A percentile compares a stretch with the other conserved stretches of the same genome.
Evolutionary conservation across 2,329 filamentous ascomycete genomes (phyloP).

Genomic region (Hypoxylon sp.): DNA sequence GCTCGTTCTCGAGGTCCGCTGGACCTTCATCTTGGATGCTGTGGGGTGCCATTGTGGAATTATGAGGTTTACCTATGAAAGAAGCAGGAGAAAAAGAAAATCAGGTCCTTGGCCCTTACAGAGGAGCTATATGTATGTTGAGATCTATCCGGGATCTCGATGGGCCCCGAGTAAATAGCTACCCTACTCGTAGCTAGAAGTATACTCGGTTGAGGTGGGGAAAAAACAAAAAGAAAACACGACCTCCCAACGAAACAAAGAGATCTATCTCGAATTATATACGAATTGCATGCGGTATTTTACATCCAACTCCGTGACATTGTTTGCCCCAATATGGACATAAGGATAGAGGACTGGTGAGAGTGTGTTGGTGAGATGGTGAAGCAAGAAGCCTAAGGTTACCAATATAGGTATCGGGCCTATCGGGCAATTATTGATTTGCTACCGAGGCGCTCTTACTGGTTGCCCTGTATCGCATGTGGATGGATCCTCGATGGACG

Average conservation of each 20-base stretch:
- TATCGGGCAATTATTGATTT: conserved; percentile 37
- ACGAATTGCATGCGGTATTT: neutral
- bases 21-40: conserved; percentile 51
- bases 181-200: neutral
- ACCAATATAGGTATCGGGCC: conserved; percentile 14
- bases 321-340: neutral
- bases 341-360: neutral
- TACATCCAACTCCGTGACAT: neutral
- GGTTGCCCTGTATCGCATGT: conserved; percentile 6
- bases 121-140: neutral
- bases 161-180: neutral
- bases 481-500: no score
- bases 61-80: neutral
- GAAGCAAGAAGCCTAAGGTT: conserved; percentile 10
- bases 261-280: conserved; percentile 4
- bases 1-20: conserved; percentile 48
- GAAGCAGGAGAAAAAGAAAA: neutral
- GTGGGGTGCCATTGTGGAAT: conserved; percentile 50
- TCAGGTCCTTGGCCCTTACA: neutral
- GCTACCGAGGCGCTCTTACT: conserved; percentile 31
- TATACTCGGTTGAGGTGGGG: neutral
- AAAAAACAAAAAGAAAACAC: neutral
- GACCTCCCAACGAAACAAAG: neutral
- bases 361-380: conserved; percentile 1
- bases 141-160: neutral